Base-by-base conservation (phyloP, 2,329 filamentous ascomycete genomes). In the Fusarium scirpi region DNA sequence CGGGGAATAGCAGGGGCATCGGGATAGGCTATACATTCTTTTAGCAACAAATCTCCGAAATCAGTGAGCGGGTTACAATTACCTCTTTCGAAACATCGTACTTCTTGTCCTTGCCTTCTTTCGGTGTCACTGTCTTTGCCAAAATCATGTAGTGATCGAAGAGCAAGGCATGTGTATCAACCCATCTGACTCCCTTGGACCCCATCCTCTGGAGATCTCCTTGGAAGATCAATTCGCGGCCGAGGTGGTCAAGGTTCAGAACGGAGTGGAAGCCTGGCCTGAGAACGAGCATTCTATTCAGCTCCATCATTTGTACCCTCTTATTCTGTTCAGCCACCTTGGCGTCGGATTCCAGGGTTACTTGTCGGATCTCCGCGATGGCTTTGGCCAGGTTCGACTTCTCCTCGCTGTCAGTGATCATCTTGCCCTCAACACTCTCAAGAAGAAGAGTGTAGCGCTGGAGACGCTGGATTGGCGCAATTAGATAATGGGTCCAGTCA, bases 101-200 rank as follows among this genome's bases (percentile, higher is more conserved):
- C 74, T 93, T 94, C 81, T 92, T 96, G 57, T 91, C 88, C 49
- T 88, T 89, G 46, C 89, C 86, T 46, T 90, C 88, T 75, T 94
- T 94, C 47, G 90, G 85, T 13, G 87, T 85, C 6, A 90, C 85
- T 10, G 93, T 86, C 83, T 99, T 99, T 41, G 96, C 92, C 46
- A 99, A 83, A 34, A 99, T 94, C 40, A 99, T 86, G 79, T 98
- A 99, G 80, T 99, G 94, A 76, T 99, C 97, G 77, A 99, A 98
- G 1, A 99, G 86, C 47, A 99, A 87, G 4, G 93, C 94, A 78
- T 98, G 94, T 1, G 93, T 97, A 76, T 99, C 96, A 10, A 98
- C 90, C 91, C 95, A 97, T 69, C 91, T 91, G 77, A 98, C 96
- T 60, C 94, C 90, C 78, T 93, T 97, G 45, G 91, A 93, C 58